Base-by-base conservation (phyloP, 2,329 filamentous ascomycete species). In the Ceratocystis alfenasii region DNA sequence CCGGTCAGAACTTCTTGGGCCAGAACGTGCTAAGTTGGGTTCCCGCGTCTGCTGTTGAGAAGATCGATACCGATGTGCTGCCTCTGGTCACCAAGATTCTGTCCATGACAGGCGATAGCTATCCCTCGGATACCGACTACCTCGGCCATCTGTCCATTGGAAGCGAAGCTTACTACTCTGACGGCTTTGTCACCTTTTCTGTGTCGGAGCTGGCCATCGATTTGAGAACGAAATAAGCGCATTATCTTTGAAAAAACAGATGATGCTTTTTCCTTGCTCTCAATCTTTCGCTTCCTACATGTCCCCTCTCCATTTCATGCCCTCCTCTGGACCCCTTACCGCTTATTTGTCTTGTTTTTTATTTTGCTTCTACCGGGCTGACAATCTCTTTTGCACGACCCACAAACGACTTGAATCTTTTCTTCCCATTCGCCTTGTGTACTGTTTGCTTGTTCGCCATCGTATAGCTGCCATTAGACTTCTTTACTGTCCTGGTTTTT, bases 1-100 rank as follows among this genome's bases (percentile, higher is more conserved):
- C 69, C 25, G 78, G 75, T 50, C 68, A 71, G 53, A 80, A 81
- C 71, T 68, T 70, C 30, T 48, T 73, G 25, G 69, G 71, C 10
- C 79, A 81, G 69, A 74, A 74, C 44, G 80, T 83, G 59, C 70
- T 82, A 68, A 81, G 81, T 1, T 83, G 81, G 80, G 72, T 79
- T 28, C 72, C 79, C 0, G 63, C 71, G 0, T 65, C 69, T 1
- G 71, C 74, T 0, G 72, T 75, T 0, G 72, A 76, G 62, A 72
- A 72, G 17, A 82, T 83, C 69, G 72, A 72, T 10, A 80, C 78
- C 59, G 79, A 83, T 68, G 71, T 83, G 10, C 71, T 72, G 10
- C 76, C 77, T 0, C 73, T 83, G 3, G 68, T 83, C 46, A 74
- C 75, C 2, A 72, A 75, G 63, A 75, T 79, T 2, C 71, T 77